Evolutionary conservation across 2,329 filamentous ascomycete species (phyloP).

Genomic region (Ophiosphaerella herpotricha): DNA sequence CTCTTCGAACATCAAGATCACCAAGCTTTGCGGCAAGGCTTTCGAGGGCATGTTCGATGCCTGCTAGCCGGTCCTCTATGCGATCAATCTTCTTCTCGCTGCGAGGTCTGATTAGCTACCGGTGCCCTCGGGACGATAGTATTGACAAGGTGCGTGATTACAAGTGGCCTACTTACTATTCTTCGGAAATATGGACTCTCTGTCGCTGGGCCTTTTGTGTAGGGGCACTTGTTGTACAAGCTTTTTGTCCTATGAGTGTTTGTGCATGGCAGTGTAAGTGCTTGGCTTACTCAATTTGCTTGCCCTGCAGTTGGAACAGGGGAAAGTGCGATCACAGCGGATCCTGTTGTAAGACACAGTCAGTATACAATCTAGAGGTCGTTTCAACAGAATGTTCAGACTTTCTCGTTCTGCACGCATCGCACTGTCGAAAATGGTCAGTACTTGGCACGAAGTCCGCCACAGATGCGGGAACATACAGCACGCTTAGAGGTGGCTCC

Average conservation of each 20-base stretch:
- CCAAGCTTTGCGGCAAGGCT: slow-evolving; percentile 39
- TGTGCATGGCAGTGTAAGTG: background rate
- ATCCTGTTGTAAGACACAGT: slow-evolving; percentile 12
- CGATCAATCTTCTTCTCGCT: slow-evolving; percentile 60
- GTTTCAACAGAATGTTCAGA: background rate
- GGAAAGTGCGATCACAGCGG: slow-evolving; percentile 37
- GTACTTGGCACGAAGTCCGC: background rate
- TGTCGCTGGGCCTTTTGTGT: slow-evolving; percentile 39
- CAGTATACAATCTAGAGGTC: background rate
- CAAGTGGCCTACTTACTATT: slow-evolving; percentile 37
- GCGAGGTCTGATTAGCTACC: slow-evolving; percentile 6
- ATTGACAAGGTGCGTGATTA: no score
- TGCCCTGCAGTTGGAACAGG: slow-evolving; percentile 45
- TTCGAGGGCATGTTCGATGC: slow-evolving; percentile 53
- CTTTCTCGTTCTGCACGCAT: slow-evolving; percentile 41
- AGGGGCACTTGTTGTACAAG: slow-evolving; percentile 39
- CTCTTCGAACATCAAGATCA: slow-evolving; percentile 29
- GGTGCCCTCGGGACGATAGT: no score
- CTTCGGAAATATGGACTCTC: slow-evolving; percentile 43
- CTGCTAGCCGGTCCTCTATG: slow-evolving; percentile 55
- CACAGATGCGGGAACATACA: slow-evolving; percentile 15
- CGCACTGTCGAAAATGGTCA: slow-evolving; percentile 28
- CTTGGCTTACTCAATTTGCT: slow-evolving; percentile 39
- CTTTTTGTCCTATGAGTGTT: slow-evolving; percentile 20
- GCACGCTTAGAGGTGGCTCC: slow-evolving; percentile 36